phyloP scores from a whole-genome alignment of 2,329 filamentous ascomycete species.

The Orbilia blumenaviensis region DNA sequence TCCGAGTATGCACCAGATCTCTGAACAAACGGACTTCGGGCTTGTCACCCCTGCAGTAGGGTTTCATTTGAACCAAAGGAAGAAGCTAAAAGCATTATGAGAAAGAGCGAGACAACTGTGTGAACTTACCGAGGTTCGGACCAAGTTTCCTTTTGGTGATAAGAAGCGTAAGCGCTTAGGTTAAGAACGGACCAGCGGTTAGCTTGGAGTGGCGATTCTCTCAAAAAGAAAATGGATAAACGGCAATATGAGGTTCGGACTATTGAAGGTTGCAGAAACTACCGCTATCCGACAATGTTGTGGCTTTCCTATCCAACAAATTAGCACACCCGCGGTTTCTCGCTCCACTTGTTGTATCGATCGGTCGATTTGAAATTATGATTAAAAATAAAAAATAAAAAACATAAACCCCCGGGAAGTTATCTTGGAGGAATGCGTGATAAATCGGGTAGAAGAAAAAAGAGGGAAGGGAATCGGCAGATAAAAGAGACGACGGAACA shows the following conservation, averaged over 20 bases:
- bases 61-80: constrained; percentile 48
- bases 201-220: not conserved
- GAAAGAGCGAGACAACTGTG: constrained; percentile 28
- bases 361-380: not conserved
- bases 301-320: constrained; percentile 1
- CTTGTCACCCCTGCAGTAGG: constrained; percentile 39
- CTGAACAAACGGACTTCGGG: constrained; percentile 16
- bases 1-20: constrained; percentile 45
- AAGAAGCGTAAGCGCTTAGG: constrained; percentile 24
- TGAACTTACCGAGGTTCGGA: constrained; percentile 48
- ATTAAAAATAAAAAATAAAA: not conserved
- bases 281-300: not conserved
- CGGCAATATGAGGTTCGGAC: not conserved
- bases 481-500: not conserved
- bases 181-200: constrained; percentile 13
- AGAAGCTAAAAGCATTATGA: constrained; percentile 43
- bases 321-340: not conserved
- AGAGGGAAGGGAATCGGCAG: not conserved
- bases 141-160: constrained; percentile 16
- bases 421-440: not conserved
- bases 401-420: not conserved
- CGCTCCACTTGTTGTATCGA: not conserved
- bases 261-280: not conserved
- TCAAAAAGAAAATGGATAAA: not conserved
- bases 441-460: not conserved